Evolutionary conservation across 345 rosid species (phyloP).

Genomic region (Citrus mangshanensis): DNA sequence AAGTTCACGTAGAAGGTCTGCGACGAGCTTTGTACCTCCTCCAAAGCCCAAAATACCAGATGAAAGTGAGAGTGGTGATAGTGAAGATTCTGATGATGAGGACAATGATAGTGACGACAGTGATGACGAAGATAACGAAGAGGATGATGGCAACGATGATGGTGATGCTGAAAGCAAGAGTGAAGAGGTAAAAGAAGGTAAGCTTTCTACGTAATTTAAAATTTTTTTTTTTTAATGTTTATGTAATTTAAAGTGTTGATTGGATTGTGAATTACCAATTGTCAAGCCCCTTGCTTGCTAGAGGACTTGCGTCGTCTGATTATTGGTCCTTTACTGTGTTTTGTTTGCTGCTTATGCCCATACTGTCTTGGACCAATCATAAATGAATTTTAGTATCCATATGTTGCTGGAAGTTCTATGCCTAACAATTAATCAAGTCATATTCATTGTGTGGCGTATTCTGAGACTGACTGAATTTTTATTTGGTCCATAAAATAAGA

Average conservation of each 20-base stretch:
- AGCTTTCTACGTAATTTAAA: constrained; percentile 13
- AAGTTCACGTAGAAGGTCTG: constrained; percentile 76
- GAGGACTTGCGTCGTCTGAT: constrained; percentile 2
- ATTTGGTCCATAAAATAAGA: not conserved
- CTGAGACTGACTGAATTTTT: not conserved
- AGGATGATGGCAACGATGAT: constrained; percentile 30
- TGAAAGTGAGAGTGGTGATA: constrained; percentile 49
- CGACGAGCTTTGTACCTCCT: constrained; percentile 59
- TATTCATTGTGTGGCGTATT: not conserved
- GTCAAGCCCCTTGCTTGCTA: not conserved
- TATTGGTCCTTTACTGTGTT: constrained; percentile 2
- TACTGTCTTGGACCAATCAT: not conserved
- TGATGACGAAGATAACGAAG: constrained; percentile 31
- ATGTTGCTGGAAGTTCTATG: not conserved
- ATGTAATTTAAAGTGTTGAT: not conserved
- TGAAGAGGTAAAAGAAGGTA: constrained; percentile 51
- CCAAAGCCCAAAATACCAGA: constrained; percentile 68
- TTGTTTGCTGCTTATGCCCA: not conserved
- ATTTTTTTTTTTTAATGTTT: not conserved
- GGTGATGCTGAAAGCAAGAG: constrained; percentile 37
- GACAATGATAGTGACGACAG: constrained; percentile 32
- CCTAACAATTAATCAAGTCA: not conserved
- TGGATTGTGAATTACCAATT: not conserved
- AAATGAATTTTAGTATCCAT: not conserved
- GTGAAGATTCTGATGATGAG: constrained; percentile 34